Base-by-base conservation (phyloP, 1,284 basidiomycete species). In the Cryptococcus wingfieldii region DNA sequence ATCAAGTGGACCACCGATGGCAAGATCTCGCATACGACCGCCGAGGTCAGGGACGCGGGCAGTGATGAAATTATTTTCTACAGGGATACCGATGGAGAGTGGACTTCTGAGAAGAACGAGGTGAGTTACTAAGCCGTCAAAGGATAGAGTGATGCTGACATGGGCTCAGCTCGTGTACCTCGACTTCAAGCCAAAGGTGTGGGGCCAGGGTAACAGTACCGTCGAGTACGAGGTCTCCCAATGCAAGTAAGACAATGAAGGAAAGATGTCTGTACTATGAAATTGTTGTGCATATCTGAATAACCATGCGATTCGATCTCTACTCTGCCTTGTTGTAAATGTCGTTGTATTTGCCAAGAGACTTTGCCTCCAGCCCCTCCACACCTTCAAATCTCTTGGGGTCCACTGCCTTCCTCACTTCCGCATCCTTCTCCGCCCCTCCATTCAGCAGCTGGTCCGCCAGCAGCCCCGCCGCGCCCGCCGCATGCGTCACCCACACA, bases 1-100 rank as follows among this genome's bases (percentile, higher is more conserved):
- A 54, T 77, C 60, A 65, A 70, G 51, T 77, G 76, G 76, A 61
- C 58, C 28, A 77, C 76, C 47, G 70, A 74, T 25, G 76, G 76
- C 38, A 53, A 64, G n/a, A 50, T 77, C 39, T 62, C 64, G 3
- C 76, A 77, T 65, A 77, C 76, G 7, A 77, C 76, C 28, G 68
- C 69, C 45, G 76, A 77, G 57, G 55, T 77, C 43, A 61, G 72
- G 48, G 71, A 77, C 55, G 75, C 71, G 8, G 72, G 69, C 12
- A 63, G 57, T 43, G 61, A 69, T 65, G 72, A 75, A 66, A 68
- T 74, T 46, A 70, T 73, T 44, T 75, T 63, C 58, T 77, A 75
- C 65, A 63, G 70, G 48, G 75, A 77, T 60, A 71, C 68, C 16
- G 65, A 77, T 61, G 75, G 74, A 18, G 62, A 77, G 45, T 77